Evolutionary conservation across 2,329 filamentous ascomycete genomes (phyloP).

Genomic region (Monilinia fructigena): DNA sequence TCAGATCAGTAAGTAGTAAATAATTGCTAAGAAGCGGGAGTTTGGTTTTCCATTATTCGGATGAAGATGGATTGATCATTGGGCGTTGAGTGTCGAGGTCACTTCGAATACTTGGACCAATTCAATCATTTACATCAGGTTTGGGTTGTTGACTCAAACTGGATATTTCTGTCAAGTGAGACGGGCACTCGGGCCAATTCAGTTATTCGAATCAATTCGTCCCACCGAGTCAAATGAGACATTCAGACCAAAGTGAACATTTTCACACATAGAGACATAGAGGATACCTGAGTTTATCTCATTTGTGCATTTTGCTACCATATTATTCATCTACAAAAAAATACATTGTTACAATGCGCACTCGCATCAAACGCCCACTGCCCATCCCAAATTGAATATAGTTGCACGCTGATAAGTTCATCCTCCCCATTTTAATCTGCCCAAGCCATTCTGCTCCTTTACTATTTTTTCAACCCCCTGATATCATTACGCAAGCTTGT

Average conservation of each 20-base stretch:
- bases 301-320: conserved; percentile 14
- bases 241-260: background rate
- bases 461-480: background rate
- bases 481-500: conserved; percentile 70
- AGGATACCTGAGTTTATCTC: background rate
- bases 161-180: background rate
- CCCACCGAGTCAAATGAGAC: background rate
- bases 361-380: conserved; percentile 14
- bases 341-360: conserved; percentile 15
- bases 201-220: background rate
- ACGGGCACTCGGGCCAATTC: background rate
- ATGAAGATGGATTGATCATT: no score
- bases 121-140: background rate
- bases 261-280: background rate
- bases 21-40: no score
- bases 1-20: no score
- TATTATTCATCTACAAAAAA: conserved; percentile 18
- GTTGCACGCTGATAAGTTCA: conserved; percentile 17
- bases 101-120: background rate
- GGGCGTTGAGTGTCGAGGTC: no score
- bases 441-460: background rate
- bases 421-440: conserved; percentile 3
- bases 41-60: no score
- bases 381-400: conserved; percentile 10
- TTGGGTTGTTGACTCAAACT: background rate